Conservation (phyloP, 1,284 basidiomycete genomes). For the Ustilago tritici region DNA sequence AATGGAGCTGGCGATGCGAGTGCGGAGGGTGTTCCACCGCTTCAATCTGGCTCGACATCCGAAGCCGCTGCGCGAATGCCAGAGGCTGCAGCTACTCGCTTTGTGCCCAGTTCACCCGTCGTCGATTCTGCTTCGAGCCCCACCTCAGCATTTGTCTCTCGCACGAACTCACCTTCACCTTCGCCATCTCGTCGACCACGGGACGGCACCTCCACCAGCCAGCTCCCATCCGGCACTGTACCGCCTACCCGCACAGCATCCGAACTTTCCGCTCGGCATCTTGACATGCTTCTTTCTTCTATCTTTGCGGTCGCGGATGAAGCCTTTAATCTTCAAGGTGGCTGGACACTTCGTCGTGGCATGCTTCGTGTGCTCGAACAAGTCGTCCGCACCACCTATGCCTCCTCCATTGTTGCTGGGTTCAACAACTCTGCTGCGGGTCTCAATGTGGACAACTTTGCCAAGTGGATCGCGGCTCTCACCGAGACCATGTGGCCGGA, state of each 20-base stretch:
- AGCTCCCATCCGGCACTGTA: not conserved
- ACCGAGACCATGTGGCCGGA: conserved; percentile 65
- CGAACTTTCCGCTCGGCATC: conserved; percentile 52
- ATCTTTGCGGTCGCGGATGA: conserved; percentile 69
- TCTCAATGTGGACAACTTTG: conserved; percentile 57
- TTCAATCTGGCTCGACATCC: conserved; percentile 4
- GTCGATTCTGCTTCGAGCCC: conserved; percentile 25
- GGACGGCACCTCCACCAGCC: not conserved
- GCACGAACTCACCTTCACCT: conserved; percentile 38
- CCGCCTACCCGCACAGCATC: not conserved
- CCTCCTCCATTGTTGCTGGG: conserved; percentile 56
- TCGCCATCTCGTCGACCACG: conserved; percentile 27
- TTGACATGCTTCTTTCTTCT: conserved; percentile 67
- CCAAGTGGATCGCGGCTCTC: conserved; percentile 53
- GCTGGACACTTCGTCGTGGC: conserved; percentile 68
- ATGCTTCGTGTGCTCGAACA: conserved; percentile 69
- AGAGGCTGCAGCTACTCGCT: conserved; percentile 5
- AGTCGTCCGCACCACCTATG: conserved; percentile 67
- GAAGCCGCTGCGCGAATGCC: conserved; percentile 13
- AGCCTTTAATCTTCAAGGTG: conserved; percentile 68
- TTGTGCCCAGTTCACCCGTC: conserved; percentile 17
- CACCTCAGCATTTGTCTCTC: conserved; percentile 39
- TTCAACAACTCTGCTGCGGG: conserved; percentile 61
- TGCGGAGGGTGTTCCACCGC: conserved; percentile 3
- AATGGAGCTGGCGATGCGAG: not conserved